These are phyloP conservation scores for Leishmania gerbilli DNA, from an alignment of 208 protist species.

Conservation along the genomic window DNA sequence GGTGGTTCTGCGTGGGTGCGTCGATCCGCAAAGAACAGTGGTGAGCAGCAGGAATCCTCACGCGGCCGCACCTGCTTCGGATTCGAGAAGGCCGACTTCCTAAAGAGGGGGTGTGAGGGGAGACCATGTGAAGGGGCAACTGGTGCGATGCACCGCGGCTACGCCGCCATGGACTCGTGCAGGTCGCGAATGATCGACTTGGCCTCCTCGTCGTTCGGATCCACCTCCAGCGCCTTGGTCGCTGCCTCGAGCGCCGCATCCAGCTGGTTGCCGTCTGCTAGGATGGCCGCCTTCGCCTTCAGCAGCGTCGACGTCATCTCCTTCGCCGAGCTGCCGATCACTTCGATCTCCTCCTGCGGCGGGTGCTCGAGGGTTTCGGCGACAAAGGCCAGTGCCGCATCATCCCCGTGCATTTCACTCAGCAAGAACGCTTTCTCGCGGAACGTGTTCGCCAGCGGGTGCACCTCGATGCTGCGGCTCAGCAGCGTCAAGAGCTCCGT, in stretches of 20 bases:
- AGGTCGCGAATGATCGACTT: slow-evolving; percentile 65
- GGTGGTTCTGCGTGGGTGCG: too few species aligned
- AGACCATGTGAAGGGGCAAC: neutral
- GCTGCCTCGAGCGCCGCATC: slow-evolving; percentile 66
- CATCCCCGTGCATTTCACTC: slow-evolving; percentile 77
- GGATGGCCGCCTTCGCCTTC: slow-evolving; percentile 89
- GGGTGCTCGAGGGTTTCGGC: slow-evolving; percentile 66
- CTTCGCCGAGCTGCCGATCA: slow-evolving; percentile 41
- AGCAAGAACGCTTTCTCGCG: slow-evolving; percentile 91
- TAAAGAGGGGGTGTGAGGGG: neutral
- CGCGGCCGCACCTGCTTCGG: neutral
- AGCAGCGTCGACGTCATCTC: slow-evolving; percentile 66
- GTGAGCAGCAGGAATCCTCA: neutral
- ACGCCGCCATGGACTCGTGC: slow-evolving; percentile 37
- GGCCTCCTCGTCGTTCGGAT: slow-evolving; percentile 77
- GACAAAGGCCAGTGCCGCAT: slow-evolving; percentile 70
- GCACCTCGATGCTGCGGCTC: slow-evolving; percentile 65
- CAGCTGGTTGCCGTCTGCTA: slow-evolving; percentile 78
- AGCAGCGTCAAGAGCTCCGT: slow-evolving; percentile 51
- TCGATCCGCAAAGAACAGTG: neutral
- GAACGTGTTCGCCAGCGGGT: slow-evolving; percentile 73
- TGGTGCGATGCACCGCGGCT: neutral
- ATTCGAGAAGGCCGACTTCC: neutral
- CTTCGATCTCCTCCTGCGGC: slow-evolving; percentile 86
- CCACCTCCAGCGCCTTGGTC: slow-evolving; percentile 55